Percentiles rank a stretch among this genome's conserved stretches.
These are phyloP conservation scores for Tolypocladium album DNA, from an alignment of 2,329 filamentous ascomycete genomes.

Conservation along the genomic window DNA sequence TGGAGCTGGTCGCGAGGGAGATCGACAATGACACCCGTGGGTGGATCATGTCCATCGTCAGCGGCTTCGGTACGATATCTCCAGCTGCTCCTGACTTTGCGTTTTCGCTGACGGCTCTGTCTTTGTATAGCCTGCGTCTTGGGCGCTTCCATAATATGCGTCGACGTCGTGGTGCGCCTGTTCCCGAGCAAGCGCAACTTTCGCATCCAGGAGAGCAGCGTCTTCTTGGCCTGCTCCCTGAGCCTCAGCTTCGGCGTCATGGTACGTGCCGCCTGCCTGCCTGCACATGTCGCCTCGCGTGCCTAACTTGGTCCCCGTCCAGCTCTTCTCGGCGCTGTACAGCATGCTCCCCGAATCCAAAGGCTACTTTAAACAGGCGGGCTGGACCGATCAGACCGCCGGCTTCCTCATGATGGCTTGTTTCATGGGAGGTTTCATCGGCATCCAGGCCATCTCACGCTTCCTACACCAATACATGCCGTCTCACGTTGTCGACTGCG, in stretches of 20 bases:
- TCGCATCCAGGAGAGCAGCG: slow-evolving; percentile 78
- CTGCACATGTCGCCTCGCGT: not conserved
- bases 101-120: slow-evolving; percentile 2
- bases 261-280: slow-evolving; percentile 40
- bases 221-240: slow-evolving; percentile 76
- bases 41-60: slow-evolving; percentile 87
- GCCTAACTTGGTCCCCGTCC: not conserved
- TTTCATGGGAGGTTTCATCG: slow-evolving; percentile 62
- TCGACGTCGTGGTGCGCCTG: slow-evolving; percentile 65
- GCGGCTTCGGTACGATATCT: slow-evolving; percentile 49
- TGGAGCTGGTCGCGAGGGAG: slow-evolving; percentile 23
- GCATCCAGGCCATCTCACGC: slow-evolving; percentile 64
- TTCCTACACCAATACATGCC: slow-evolving; percentile 65
- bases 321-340: slow-evolving; percentile 88
- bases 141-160: slow-evolving; percentile 75
- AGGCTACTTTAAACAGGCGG: slow-evolving; percentile 60
- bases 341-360: slow-evolving; percentile 87
- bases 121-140: slow-evolving; percentile 46
- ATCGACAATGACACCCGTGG: slow-evolving; percentile 76
- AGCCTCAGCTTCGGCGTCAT: slow-evolving; percentile 95
- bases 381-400: slow-evolving; percentile 54
- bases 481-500: slow-evolving; percentile 71
- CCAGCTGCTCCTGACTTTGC: slow-evolving; percentile 1
- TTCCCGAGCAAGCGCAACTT: slow-evolving; percentile 69
- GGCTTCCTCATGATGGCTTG: slow-evolving; percentile 58